Conservation (phyloP, 2,329 filamentous ascomycete species). For the Coniochaeta sp. region DNA sequence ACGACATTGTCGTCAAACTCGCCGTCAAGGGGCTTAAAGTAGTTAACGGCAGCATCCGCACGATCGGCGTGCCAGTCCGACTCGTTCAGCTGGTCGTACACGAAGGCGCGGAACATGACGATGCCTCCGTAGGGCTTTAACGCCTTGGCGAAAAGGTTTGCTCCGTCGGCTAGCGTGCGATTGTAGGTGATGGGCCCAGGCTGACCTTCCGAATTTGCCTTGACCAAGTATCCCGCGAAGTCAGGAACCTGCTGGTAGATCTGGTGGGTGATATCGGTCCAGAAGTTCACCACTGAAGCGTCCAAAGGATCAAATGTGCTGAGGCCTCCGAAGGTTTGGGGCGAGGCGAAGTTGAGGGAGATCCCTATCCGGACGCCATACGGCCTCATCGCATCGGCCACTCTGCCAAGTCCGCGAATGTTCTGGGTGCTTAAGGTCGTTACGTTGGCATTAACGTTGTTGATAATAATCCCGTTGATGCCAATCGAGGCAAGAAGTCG, state of each 20-base stretch:
- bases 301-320: conserved; percentile 62
- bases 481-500: conserved; percentile 59
- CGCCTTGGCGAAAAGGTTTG: conserved; percentile 59
- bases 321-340: conserved; percentile 46
- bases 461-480: conserved; percentile 60
- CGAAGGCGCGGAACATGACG: conserved; percentile 66
- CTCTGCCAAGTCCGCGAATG: conserved; percentile 51
- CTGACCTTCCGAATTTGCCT: conserved; percentile 66
- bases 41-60: conserved; percentile 62
- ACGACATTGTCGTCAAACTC: conserved; percentile 65
- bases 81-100: conserved; percentile 54
- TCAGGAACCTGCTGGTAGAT: conserved; percentile 58
- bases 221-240: conserved; percentile 61
- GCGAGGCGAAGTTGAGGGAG: conserved; percentile 62
- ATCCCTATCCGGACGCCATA: conserved; percentile 60
- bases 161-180: conserved; percentile 59
- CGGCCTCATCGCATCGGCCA: conserved; percentile 59
- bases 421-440: conserved; percentile 47
- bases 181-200: conserved; percentile 64
- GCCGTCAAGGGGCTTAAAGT: conserved; percentile 56
- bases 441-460: conserved; percentile 66
- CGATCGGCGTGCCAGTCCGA: conserved; percentile 59
- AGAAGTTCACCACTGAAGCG: conserved; percentile 51
- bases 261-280: conserved; percentile 50
- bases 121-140: conserved; percentile 52